Base-by-base conservation (phyloP, 441 rosid species). In the Aleurites moluccanus region DNA sequence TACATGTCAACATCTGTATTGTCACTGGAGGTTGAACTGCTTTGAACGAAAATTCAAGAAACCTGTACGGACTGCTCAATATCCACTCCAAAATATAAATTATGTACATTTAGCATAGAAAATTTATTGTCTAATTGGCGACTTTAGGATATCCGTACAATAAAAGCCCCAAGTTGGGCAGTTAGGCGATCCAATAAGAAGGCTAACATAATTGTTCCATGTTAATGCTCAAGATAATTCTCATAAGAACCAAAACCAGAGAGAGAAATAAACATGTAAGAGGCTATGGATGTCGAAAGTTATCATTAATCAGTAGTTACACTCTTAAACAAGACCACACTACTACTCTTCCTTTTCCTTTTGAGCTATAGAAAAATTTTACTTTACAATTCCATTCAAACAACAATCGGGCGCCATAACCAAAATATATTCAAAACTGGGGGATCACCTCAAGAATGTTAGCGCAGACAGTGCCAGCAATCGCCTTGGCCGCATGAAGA, bases 371-470 rank as follows among this genome's bases (percentile, higher is more conserved):
- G 27, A 55, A 55, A 20, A 55, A n/a, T 15, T 50, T 50, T 50
- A 66, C 62, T 74, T 73, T 87, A 85, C 86, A 84, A 77, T 76
- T 77, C 77, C 76, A 76, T 78, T 75, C 66, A 77, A 74, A 76
- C 45, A 75, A 76, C 63, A 80, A 72, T 59, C 56, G 69, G 72
- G 72, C 74, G 70, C 67, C 80, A 70, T 53, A 77, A 64, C 60
- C 69, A 74, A 70, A 74, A 69, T 69, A 60, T 77, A 75, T 65
- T 67, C 80, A 55, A 72, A 80, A 80, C 82, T 87, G 80, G 80
- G 82, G 78, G 78, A 85, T 94, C 98, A 96, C 99, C 99, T 96
- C 99, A 77, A 93, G 77, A 86, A 93, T 96, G 77, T 96, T 87
- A 55, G 86, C 67, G 92, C 97, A 93, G 85, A 96, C 83, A 27